These are phyloP conservation scores for Botrytis sinoallii DNA, from an alignment of 2,329 filamentous ascomycete species.

Conservation along the genomic window DNA sequence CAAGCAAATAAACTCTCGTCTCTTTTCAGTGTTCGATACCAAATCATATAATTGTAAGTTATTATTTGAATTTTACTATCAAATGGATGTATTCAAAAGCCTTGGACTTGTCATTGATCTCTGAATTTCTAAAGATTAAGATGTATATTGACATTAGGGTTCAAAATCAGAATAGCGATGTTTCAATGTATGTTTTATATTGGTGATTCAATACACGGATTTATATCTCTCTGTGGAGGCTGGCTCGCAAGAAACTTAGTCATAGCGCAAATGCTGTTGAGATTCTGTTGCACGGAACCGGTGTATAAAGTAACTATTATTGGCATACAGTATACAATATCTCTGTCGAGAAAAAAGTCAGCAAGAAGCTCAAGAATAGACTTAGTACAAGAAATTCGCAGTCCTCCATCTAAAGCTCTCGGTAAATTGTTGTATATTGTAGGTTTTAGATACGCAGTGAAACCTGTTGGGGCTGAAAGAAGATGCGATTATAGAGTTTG, in stretches of 20 bases:
- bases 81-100: background rate
- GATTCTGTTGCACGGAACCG: background rate
- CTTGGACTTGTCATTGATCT: background rate
- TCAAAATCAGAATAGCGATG: background rate
- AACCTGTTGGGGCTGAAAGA: background rate
- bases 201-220: background rate
- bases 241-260: background rate
- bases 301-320: background rate
- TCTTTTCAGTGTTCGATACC: background rate
- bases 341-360: background rate
- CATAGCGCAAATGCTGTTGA: background rate
- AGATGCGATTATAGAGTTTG: background rate
- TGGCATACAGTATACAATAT: background rate
- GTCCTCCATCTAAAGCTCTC: background rate
- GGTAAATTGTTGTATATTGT: background rate
- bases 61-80: background rate
- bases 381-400: background rate
- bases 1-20: background rate
- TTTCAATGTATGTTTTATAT: background rate
- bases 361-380: background rate
- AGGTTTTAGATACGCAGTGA: background rate
- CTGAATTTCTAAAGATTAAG: background rate
- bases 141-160: background rate
- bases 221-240: background rate
- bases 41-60: background rate